Base-by-base conservation (phyloP, 768 basidiomycete genomes). In the Boletus tomentosulus region DNA sequence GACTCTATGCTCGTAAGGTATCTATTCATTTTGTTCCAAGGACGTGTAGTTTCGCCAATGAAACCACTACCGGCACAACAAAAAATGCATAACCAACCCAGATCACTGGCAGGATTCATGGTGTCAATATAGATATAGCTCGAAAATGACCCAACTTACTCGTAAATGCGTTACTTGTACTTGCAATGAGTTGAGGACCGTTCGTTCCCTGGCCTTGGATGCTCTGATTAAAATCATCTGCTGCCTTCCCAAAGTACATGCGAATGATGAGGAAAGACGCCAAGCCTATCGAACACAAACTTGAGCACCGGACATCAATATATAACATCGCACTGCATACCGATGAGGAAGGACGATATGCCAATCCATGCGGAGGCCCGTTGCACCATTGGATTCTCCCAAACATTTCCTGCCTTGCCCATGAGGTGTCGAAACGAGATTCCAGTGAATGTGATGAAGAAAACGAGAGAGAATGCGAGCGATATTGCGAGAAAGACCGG, bases 241-340 rank as follows among this genome's bases (percentile, higher is more conserved):
- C 82, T 2, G 87, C 83, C 68, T 90, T 89, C 19, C 84, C 87
- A 57, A 89, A 89, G 81, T 85, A 89, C 80, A 92, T 87, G 56
- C 86, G 82, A 50, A 87, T 71, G 54, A 91, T 76, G 19, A 89
- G 74, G 72, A 87, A 87, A 9, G 85, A 75, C 3, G 82, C 82
- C 54, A 88, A 67, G 13, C 87, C 88, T 89, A 15, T 42, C 34
- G 15, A 31, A 45, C 16, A 48, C 33, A 46, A 31, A 48, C 7
- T 38, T 53, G 37, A 33, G 57, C 15, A 44, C 16, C 19, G 48
- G 25, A 38, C 27, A 4, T 34, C 7, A 48, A 30, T 19, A 6
- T 11, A 22, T 1, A 13, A 15, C 6, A 8, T 11, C 35, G n/a
- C 13, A 39, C 31, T 11, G 64, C 74, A 31, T 55, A 83, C 88